phyloP scores from a whole-genome alignment of 768 basidiomycete genomes.

The Podaxis sp. region DNA sequence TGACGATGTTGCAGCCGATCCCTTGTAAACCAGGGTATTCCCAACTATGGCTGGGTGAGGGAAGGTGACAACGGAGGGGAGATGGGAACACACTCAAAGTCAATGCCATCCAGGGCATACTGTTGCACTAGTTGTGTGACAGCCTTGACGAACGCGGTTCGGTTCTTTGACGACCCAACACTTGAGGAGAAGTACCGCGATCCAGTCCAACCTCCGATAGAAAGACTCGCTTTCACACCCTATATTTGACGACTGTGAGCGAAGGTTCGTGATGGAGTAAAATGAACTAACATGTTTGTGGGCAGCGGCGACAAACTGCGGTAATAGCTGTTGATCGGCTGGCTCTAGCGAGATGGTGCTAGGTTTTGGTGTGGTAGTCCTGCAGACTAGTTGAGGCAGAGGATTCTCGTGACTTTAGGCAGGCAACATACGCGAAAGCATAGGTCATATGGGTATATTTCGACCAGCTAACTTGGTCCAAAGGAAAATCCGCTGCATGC shows the following conservation, averaged over 20 bases:
- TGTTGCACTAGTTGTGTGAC: slow-evolving; percentile 45
- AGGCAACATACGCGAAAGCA: slow-evolving; percentile 55
- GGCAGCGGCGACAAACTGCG: slow-evolving; percentile 53
- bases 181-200: slow-evolving; percentile 60
- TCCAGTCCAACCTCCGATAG: slow-evolving; percentile 70
- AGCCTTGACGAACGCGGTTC: slow-evolving; percentile 57
- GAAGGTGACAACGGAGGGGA: slow-evolving; percentile 8
- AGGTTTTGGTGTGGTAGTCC: slow-evolving; percentile 40
- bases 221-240: slow-evolving; percentile 57
- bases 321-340: slow-evolving; percentile 48
- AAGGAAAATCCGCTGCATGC: slow-evolving; percentile 41
- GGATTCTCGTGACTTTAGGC: not conserved
- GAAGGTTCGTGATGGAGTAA: not conserved
- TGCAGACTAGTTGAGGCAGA: slow-evolving; percentile 18
- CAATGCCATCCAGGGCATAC: slow-evolving; percentile 61
- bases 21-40: slow-evolving; percentile 78
- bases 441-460: slow-evolving; percentile 58
- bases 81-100: slow-evolving; percentile 52
- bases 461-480: slow-evolving; percentile 45
- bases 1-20: slow-evolving; percentile 67
- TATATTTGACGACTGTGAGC: slow-evolving; percentile 22
- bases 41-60: slow-evolving; percentile 52
- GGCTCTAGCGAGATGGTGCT: slow-evolving; percentile 31
- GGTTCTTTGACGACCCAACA: slow-evolving; percentile 53
- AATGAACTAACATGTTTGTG: slow-evolving; percentile 35